Evolutionary conservation across 306 rosid genomes (phyloP).

Genomic region (barrel medic (Medicago truncatula)): DNA sequence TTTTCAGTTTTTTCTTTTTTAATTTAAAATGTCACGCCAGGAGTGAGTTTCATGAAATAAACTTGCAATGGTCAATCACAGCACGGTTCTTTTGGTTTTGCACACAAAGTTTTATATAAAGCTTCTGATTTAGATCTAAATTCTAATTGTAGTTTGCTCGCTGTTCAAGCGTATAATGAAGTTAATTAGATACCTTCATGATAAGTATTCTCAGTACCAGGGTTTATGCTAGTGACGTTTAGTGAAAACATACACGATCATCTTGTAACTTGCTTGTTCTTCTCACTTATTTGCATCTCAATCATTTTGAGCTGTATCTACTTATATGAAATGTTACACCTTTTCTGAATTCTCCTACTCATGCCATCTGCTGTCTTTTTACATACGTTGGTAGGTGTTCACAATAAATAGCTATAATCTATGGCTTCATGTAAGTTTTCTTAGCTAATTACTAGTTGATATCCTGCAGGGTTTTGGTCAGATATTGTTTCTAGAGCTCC

Average conservation of each 20-base stretch:
- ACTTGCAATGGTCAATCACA: constrained; percentile 18
- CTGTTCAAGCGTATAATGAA: constrained; percentile 19
- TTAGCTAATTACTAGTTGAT: constrained; percentile 36
- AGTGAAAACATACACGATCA: constrained; percentile 17
- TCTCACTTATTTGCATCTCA: constrained; percentile 22
- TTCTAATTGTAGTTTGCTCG: constrained; percentile 17
- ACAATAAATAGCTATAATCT: constrained; percentile 8
- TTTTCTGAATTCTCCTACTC: constrained; percentile 35
- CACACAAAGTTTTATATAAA: not conserved
- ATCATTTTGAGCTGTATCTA: constrained; percentile 14
- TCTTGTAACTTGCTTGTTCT: constrained; percentile 9
- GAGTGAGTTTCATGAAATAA: constrained; percentile 28
- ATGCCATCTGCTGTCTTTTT: constrained; percentile 16
- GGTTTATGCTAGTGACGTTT: not conserved
- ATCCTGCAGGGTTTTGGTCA: constrained; percentile 78
- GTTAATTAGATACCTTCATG: constrained; percentile 7
- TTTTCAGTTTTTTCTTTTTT: not conserved
- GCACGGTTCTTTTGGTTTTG: not conserved
- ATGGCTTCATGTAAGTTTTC: constrained; percentile 19
- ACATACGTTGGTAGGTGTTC: constrained; percentile 3
- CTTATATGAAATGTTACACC: constrained; percentile 32
- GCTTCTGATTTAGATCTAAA: constrained; percentile 3
- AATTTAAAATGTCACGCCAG: not conserved
- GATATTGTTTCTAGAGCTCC: constrained; percentile 65
- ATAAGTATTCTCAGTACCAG: constrained; percentile 19